Evolutionary conservation across 1,139 yeast species (phyloP), one percentile per base, ranked within the genome.

Genomic region (Magnusiomyces tetraspermus): DNA sequence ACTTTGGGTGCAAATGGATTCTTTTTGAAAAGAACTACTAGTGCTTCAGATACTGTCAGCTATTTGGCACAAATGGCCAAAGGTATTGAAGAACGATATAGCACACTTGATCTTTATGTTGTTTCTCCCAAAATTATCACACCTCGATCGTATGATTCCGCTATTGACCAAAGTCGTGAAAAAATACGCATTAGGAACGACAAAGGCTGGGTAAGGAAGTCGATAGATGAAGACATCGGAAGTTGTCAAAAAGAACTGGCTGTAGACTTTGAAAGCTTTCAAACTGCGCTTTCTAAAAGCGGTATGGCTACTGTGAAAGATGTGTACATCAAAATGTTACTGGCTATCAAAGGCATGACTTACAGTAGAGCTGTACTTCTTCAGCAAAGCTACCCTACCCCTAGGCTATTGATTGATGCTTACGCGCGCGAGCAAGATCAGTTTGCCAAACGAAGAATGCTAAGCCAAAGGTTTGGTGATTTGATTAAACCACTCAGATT

Each of bases 341-440:
- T 89, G 85, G 76, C 90, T 1, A 76, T 85, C 1, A 76, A 79
- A 55, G 98, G 98, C 0, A 74, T 92, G 0, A 80, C 96, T 0
- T 70, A 88, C 45, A 97, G 90, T 57, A 87, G 85, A 64, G 98
- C 98, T 0, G 65, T 81, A 11, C 79, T 80, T 2, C 80, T 94
- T 8, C 97, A 90, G 66, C 71, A 67, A 48, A 65, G 73, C 46
- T 88, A 76, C 60, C 76, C 77, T 5, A 86, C 95, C 0, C 95
- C 96, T 0, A 68, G 70, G 38, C 63, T 60, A 24, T 70, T 88
- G 1, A 56, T 71, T 33, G 61, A 62, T 19, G 77, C 79, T 0
- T 80, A 75, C 57, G 57, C 62, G 2, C 56, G 57, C 1, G 66
- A 71, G 26, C 57, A 64, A 3, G 76, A 71, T 23, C 13, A 11